Conservation (phyloP, 345 rosid species). For the Linum tenue region DNA sequence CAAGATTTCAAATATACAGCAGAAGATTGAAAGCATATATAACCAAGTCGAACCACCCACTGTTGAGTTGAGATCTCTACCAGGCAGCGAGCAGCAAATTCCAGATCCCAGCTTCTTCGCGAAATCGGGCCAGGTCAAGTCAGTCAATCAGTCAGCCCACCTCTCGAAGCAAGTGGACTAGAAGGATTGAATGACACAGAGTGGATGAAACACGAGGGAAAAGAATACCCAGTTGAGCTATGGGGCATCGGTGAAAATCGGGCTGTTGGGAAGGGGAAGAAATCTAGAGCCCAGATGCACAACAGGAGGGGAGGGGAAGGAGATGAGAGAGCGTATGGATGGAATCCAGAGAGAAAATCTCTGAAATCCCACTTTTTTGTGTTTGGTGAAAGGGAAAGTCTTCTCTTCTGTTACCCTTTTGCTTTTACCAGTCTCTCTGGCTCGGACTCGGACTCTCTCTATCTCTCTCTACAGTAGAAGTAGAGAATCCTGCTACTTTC, state of each 20-base stretch:
- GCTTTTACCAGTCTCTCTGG: not conserved
- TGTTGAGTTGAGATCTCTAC: not conserved
- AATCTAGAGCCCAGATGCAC: slow-evolving; percentile 19
- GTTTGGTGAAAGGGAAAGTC: slow-evolving; percentile 63
- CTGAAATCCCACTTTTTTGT: slow-evolving; percentile 37
- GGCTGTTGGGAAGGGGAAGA: slow-evolving; percentile 14
- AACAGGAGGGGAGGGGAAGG: slow-evolving; percentile 10
- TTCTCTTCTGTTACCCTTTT: slow-evolving; percentile 10
- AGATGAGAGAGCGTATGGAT: slow-evolving; percentile 24
- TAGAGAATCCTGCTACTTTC: not conserved
- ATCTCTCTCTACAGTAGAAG: too few relatives aligned
- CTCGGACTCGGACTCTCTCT: too few relatives aligned
- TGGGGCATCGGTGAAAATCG: not conserved
- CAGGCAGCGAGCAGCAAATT: not conserved
- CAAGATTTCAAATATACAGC: not conserved
- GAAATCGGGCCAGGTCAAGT: not conserved
- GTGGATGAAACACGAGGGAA: not conserved
- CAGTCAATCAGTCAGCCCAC: slow-evolving; percentile 3
- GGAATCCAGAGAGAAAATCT: slow-evolving; percentile 30
- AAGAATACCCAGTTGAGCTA: slow-evolving; percentile 16
- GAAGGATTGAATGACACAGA: not conserved
- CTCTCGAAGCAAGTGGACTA: not conserved
- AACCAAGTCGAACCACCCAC: not conserved
- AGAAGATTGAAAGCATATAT: too few relatives aligned
- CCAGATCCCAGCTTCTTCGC: not conserved